Base-by-base conservation (phyloP, 2,329 filamentous ascomycete genomes). In the Trichoderma guizhouense region DNA sequence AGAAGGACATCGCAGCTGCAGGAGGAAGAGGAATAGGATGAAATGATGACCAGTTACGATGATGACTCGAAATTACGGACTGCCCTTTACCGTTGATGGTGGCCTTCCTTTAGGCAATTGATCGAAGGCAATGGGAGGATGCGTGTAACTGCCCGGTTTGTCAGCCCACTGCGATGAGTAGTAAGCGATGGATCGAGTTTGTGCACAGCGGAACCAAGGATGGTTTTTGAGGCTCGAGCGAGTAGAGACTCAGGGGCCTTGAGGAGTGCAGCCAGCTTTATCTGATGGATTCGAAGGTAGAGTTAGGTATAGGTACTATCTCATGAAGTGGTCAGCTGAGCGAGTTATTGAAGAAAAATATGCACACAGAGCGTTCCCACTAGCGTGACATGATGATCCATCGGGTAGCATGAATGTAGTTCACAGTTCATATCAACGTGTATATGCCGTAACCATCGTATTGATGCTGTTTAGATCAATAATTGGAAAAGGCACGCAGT, bases 261-360 rank as follows among this genome's bases (percentile, higher is more conserved):
- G 66, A 62, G 39, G 47, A 34, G 36, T 57, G 58, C 28, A 36
- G 36, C 57, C 36, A 53, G 39, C 57, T 61, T 69, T 69, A 69
- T 60, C 57, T 60, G 21, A 32, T 69, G 57, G 32, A 53, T 34
- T 24, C 21, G 5, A 11, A 28, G 57, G 66, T 69, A 69, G 66
- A 69, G 66, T 62, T 69, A 62, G 57, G 36, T 28, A 61, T 47
- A 34, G 53, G 36, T 53, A 53, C 34, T 62, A 36, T 69, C 21
- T 53, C 36, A 60, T 26, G 55, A 4, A 43, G 28, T 43, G 36
- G 28, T 18, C 26, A 60, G 28, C 39, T 62, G 66, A 61, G 39
- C 55, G 66, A 62, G 32, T 62, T 53, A 32, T 53, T 28, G 9
- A 61, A 58, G 32, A n/a, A 5, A 30, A 28, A 21, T n/a, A 28